These are phyloP conservation scores for Nidularia sp. DNA, from an alignment of 768 basidiomycete species.

Conservation along the genomic window DNA sequence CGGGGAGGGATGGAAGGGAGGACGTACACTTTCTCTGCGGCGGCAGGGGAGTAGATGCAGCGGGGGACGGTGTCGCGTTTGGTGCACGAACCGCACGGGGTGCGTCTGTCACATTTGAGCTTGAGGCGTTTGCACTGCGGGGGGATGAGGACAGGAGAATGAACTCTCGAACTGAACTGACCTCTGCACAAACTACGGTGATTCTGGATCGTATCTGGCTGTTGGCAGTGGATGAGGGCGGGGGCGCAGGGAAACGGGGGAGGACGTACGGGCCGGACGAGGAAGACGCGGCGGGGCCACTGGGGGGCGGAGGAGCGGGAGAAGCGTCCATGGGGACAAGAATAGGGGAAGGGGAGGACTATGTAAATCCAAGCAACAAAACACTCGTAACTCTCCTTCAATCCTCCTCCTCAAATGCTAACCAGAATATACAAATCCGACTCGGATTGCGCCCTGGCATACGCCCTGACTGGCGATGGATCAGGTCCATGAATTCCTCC, in stretches of 20 bases:
- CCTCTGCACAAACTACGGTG: constrained; percentile 50
- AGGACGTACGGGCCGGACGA: constrained; percentile 3
- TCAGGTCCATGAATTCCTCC: neutral
- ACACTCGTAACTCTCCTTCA: neutral
- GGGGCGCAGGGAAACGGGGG: neutral
- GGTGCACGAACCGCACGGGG: constrained; percentile 72
- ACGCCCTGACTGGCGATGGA: too few species aligned
- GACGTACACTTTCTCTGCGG: constrained; percentile 79
- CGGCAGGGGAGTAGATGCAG: constrained; percentile 77
- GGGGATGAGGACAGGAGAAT: neutral
- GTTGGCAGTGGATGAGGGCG: constrained; percentile 4
- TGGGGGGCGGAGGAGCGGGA: constrained; percentile 1
- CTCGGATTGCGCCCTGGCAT: constrained; percentile 10
- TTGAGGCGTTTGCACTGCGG: constrained; percentile 82
- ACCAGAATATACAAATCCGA: constrained; percentile 9
- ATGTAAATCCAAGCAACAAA: neutral
- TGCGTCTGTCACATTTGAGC: constrained; percentile 77
- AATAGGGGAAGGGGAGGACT: neutral
- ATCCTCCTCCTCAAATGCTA: neutral
- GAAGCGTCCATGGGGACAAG: constrained; percentile 11
- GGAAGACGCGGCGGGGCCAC: constrained; percentile 1
- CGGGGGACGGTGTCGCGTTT: constrained; percentile 73
- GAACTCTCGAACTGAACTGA: constrained; percentile 21
- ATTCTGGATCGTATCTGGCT: constrained; percentile 53
- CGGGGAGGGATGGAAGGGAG: constrained; percentile 4